Percentiles rank a stretch among this genome's conserved stretches.
These are phyloP conservation scores for Polyporus tsugae DNA, from an alignment of 1,284 basidiomycete genomes.

Conservation along the genomic window DNA sequence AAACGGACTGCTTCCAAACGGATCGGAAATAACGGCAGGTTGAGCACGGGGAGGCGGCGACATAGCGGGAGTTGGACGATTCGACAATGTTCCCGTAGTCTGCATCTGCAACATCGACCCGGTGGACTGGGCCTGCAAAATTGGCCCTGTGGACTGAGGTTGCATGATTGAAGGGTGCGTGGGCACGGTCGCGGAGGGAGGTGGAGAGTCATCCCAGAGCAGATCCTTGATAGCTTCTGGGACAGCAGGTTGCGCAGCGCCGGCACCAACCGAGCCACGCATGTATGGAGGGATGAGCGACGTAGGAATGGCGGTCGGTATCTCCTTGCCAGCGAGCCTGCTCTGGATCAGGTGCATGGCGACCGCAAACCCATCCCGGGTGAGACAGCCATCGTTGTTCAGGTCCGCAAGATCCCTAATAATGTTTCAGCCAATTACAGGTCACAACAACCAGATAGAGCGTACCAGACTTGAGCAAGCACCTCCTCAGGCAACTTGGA, in stretches of 20 bases:
- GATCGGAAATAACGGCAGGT: slow-evolving; percentile 46
- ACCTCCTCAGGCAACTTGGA: slow-evolving; percentile 87
- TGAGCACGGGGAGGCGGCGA: slow-evolving; percentile 36
- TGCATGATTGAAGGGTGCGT: slow-evolving; percentile 44
- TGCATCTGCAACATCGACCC: slow-evolving; percentile 5
- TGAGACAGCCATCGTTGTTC: slow-evolving; percentile 88
- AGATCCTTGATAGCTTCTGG: slow-evolving; percentile 52
- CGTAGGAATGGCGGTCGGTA: slow-evolving; percentile 78
- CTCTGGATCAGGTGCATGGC: slow-evolving; percentile 95
- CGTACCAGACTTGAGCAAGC: slow-evolving; percentile 92
- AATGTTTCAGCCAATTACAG: slow-evolving; percentile 22
- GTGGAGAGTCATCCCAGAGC: slow-evolving; percentile 73
- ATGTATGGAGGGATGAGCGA: slow-evolving; percentile 86
- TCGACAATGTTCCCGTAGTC: slow-evolving; percentile 6
- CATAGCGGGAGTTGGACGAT: slow-evolving; percentile 36
- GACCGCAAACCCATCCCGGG: slow-evolving; percentile 94
- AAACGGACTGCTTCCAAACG: slow-evolving; percentile 49
- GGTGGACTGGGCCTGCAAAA: slow-evolving; percentile 10
- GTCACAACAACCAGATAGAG: slow-evolving; percentile 13
- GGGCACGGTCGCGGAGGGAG: slow-evolving; percentile 51
- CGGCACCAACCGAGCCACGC: slow-evolving; percentile 48
- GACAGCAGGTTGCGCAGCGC: slow-evolving; percentile 45
- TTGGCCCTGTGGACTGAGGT: slow-evolving; percentile 46
- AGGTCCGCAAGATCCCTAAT: slow-evolving; percentile 94
- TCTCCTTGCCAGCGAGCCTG: slow-evolving; percentile 84